Evolutionary conservation across 73 alveolate genomes (phyloP).

Genomic region (Stentor coeruleus): DNA sequence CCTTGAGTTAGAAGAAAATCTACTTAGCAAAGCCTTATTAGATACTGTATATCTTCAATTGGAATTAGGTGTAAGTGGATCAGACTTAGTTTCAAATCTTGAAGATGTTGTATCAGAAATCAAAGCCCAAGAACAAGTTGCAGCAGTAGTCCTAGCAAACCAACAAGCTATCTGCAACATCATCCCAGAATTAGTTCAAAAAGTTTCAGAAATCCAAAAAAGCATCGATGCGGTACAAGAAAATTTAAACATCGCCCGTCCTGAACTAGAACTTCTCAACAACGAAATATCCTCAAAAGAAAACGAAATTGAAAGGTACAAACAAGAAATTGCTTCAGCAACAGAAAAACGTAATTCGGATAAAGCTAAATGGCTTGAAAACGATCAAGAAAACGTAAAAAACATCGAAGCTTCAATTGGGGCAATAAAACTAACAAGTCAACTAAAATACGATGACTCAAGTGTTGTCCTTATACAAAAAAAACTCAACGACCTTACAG

Average conservation of each 20-base stretch:
- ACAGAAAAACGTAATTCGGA: not conserved
- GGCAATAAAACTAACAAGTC: not conserved
- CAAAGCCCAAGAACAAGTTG: not conserved
- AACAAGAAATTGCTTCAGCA: not conserved
- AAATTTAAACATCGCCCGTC: not conserved
- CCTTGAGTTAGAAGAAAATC: not conserved
- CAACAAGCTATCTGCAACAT: not conserved
- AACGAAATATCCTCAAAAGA: not conserved
- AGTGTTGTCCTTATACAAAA: no score
- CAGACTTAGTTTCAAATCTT: not conserved
- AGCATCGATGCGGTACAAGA: not conserved
- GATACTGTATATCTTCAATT: not conserved
- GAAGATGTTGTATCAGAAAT: not conserved
- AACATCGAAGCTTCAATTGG: not conserved
- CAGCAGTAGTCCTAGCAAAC: not conserved
- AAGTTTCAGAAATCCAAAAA: not conserved
- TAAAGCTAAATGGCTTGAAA: not conserved
- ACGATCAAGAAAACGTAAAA: not conserved
- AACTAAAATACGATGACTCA: constrained; percentile 3
- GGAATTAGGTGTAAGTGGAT: not conserved
- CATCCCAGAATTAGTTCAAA: not conserved
- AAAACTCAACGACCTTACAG: no score
- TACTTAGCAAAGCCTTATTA: not conserved
- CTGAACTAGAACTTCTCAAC: not conserved
- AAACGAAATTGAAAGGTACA: not conserved